A percentile compares a stretch with the other conserved stretches of the same genome.
Evolutionary conservation across 495 filamentous ascomycete species (phyloP).

Genomic region (Penicillium flavigenum): DNA sequence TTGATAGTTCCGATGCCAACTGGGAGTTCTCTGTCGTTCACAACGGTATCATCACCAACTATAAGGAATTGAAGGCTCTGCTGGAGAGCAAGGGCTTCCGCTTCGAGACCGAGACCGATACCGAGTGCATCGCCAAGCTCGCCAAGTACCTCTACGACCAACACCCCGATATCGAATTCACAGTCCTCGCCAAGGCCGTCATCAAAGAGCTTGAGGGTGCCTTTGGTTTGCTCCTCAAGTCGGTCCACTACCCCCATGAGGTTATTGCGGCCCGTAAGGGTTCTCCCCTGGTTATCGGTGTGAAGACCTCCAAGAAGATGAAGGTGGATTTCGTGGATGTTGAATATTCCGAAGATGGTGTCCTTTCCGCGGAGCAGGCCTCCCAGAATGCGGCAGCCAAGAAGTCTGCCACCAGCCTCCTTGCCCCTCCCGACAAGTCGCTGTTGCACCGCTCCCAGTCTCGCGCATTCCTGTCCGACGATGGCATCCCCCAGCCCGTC

Average conservation of each 20-base stretch:
- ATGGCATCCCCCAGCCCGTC: slow-evolving; percentile 94
- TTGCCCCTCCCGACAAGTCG: slow-evolving; percentile 91
- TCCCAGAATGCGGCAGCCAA: slow-evolving; percentile 96
- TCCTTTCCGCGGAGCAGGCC: slow-evolving; percentile 89
- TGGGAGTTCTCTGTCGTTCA: slow-evolving; percentile 98
- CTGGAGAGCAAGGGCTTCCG: slow-evolving; percentile 92
- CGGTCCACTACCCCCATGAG: slow-evolving; percentile 97
- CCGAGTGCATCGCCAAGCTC: slow-evolving; percentile 97
- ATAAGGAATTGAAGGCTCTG: slow-evolving; percentile 96
- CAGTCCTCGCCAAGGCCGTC: slow-evolving; percentile 91
- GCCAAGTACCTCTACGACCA: slow-evolving; percentile 98
- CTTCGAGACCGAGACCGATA: slow-evolving; percentile 99
- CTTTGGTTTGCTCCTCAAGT: slow-evolving; percentile 95
- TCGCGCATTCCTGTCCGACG: slow-evolving; percentile 96
- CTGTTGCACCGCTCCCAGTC: slow-evolving; percentile 97
- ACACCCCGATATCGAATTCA: slow-evolving; percentile 93
- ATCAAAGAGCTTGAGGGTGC: slow-evolving; percentile 98
- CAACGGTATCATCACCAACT: slow-evolving; percentile 99
- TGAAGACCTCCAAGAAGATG: slow-evolving; percentile 96
- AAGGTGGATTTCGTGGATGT: slow-evolving; percentile 99
- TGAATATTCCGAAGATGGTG: slow-evolving; percentile 83
- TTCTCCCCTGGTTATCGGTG: slow-evolving; percentile 93
- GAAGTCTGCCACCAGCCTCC: slow-evolving; percentile 78
- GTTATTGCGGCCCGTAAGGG: slow-evolving; percentile 97
- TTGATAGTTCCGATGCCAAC: slow-evolving; percentile 69